A percentile compares a stretch with the other conserved stretches of the same genome.
Conservation (phyloP, 441 rosid species). For the Croton laevigatus region DNA sequence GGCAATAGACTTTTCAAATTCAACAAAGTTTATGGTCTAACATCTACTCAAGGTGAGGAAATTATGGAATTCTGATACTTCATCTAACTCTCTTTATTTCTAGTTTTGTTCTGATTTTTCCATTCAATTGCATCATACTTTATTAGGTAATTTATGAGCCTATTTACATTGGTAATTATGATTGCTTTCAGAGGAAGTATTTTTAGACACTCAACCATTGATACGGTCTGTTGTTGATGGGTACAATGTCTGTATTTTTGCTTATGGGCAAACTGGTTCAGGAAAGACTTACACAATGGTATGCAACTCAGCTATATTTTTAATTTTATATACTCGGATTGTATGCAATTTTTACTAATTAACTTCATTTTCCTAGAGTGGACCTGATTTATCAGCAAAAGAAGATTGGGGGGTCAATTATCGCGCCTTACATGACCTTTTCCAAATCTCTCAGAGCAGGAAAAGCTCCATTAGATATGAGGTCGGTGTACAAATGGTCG, state of each 20-base stretch:
- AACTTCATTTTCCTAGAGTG: constrained; percentile 24
- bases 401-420: constrained; percentile 37
- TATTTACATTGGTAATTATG: background rate
- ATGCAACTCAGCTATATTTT: constrained; percentile 10
- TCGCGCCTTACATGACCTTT: constrained; percentile 36
- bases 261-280: constrained; percentile 53
- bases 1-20: constrained; percentile 33
- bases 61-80: background rate
- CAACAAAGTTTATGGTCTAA: constrained; percentile 33
- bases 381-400: constrained; percentile 30
- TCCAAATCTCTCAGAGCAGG: constrained; percentile 29
- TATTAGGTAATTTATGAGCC: background rate
- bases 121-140: background rate
- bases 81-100: background rate
- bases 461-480: constrained; percentile 32
- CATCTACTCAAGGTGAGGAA: constrained; percentile 32
- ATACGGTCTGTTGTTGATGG: constrained; percentile 52
- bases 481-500: constrained; percentile 41
- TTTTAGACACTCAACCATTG: constrained; percentile 45
- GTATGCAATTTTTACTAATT: background rate
- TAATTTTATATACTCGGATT: background rate
- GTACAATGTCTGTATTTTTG: constrained; percentile 50
- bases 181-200: constrained; percentile 45
- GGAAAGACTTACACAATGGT: constrained; percentile 52
- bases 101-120: background rate